Evolutionary conservation across 805 yeast genomes (phyloP).

Genomic region (Wickerhamomyces strasburgensis): DNA sequence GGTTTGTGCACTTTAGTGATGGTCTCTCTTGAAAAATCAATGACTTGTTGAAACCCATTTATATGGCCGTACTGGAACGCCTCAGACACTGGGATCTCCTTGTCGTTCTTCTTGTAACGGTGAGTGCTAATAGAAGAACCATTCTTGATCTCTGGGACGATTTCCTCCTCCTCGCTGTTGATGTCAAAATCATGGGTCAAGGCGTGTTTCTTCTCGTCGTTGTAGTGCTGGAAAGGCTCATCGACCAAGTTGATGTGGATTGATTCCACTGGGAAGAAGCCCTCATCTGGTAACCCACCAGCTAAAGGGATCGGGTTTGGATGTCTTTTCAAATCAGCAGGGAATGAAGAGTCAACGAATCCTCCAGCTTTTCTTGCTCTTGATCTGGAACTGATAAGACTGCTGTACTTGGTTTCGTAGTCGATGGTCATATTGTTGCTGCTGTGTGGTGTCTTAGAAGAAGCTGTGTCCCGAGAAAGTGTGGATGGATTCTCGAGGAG

Average conservation of each 20-base stretch:
- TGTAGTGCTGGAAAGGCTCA: slow-evolving; percentile 2
- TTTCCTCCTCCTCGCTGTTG: neutral
- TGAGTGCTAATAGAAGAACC: slow-evolving; percentile 10
- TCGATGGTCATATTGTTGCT: slow-evolving; percentile 9
- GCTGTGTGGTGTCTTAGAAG: neutral
- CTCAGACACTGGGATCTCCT: neutral
- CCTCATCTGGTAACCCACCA: slow-evolving; percentile 61
- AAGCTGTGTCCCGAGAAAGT: neutral
- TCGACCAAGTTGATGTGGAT: slow-evolving; percentile 42
- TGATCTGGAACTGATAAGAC: slow-evolving; percentile 11
- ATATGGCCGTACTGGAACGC: neutral
- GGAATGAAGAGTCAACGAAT: slow-evolving; percentile 9
- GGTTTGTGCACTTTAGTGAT: slow-evolving; percentile 40
- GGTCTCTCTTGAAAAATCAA: slow-evolving; percentile 50
- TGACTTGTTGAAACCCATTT: slow-evolving; percentile 62
- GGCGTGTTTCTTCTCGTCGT: neutral
- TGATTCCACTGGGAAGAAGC: slow-evolving; percentile 54
- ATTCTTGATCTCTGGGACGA: slow-evolving; percentile 12
- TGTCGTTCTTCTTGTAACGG: slow-evolving; percentile 9
- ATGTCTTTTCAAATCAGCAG: slow-evolving; percentile 28
- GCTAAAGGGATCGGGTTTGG: slow-evolving; percentile 45
- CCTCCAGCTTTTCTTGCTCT: slow-evolving; percentile 5
- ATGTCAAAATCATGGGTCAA: neutral
- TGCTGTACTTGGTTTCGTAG: slow-evolving; percentile 8
- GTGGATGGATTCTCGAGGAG: too few species aligned